Base-by-base conservation (phyloP, 2,329 filamentous ascomycete species). In the Coniochaeta hoffmannii region DNA sequence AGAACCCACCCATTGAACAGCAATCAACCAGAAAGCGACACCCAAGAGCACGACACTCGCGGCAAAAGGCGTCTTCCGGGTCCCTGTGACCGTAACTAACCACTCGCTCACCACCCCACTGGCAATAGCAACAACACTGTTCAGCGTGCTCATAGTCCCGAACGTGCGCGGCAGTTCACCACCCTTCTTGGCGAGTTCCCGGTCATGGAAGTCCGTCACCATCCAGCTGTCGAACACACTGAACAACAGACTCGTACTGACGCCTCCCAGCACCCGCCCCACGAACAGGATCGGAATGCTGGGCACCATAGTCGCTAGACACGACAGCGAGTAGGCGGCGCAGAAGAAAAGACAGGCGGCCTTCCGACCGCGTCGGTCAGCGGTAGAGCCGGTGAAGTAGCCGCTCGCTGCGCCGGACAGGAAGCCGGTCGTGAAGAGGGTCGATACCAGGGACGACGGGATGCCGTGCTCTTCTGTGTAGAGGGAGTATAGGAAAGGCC, bases 161-260 rank as follows among this genome's bases (percentile, higher is more conserved):
- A 81, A 83, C 22, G 84, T 73, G 31, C 70, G 67, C 53, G 75
- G 74, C 30, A 85, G 69, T 34, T 73, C 73, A 8, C 69, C 65
- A 8, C 71, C 70, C 7, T 66, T 66, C 17, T 74, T 66, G 38
- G 73, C 69, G 8, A 81, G 62, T 15, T 72, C 71, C 38, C 73
- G 68, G 24, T 69, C 65, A 57, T 79, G 74, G 58, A 76, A 84
- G 61, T 85, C 80, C 49, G 78, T 73, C 28, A 84, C 76, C 71
- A 85, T 77, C 81, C 81, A 84, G 49, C 78, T 76, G 60, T 85
- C 80, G 58, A 85, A 83, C 11, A 78, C 78, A 50, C 73, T 80
- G 68, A 78, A 83, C 17, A 85, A 71, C 19, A 85, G 67, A 11
- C 79, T 83, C 10, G 79, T 81, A 57, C 76, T 77, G 17, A 84